Percentiles rank a stretch among this genome's conserved stretches.
Conservation (phyloP, 2,329 filamentous ascomycete genomes). For the Aschersonia sp. region DNA sequence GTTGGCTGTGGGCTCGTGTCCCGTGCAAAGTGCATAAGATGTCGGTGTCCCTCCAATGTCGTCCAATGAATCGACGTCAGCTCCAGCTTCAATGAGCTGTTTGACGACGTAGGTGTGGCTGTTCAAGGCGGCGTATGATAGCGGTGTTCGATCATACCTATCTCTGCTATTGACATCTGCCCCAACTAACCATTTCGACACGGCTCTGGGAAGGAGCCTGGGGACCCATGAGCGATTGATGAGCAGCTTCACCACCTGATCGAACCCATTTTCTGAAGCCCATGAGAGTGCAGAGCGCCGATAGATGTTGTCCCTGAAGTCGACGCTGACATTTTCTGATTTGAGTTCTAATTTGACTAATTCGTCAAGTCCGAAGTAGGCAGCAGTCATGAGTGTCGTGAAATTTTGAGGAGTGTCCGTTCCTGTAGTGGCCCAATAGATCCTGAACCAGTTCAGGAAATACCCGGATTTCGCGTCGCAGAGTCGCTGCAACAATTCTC, state of each 20-base stretch:
- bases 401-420: background rate
- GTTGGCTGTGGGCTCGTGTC: background rate
- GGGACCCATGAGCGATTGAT: background rate
- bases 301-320: background rate
- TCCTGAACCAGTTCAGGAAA: background rate
- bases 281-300: background rate
- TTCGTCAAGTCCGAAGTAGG: constrained; percentile 1
- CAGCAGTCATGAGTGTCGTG: background rate
- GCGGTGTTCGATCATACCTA: background rate
- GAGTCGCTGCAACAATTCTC: background rate
- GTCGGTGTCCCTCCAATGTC: background rate
- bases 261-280: constrained; percentile 1
- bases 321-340: background rate
- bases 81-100: background rate
- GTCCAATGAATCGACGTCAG: background rate
- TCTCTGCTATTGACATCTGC: background rate
- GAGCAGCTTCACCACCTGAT: background rate
- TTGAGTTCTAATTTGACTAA: background rate
- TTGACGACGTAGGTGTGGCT: background rate
- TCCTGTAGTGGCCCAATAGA: background rate
- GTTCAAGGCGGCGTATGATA: background rate
- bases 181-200: background rate
- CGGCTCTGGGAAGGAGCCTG: background rate
- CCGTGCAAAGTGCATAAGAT: background rate
- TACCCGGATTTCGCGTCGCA: background rate